Evolutionary conservation across 1,284 basidiomycete species (phyloP).

Genomic region (Malassezia obtusa): DNA sequence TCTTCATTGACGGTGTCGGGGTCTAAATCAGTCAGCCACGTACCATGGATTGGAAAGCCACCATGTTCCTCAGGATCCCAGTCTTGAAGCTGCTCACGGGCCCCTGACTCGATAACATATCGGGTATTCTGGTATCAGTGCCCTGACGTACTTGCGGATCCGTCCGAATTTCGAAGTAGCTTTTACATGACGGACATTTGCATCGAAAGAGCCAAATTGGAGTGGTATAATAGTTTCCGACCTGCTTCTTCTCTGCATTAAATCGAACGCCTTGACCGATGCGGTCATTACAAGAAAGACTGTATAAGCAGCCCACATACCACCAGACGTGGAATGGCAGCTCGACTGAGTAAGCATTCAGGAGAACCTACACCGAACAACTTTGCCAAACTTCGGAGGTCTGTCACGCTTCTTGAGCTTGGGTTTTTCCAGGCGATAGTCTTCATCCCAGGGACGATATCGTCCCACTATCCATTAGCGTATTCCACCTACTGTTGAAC

Average conservation of each 20-base stretch:
- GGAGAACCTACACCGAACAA: slow-evolving; percentile 56
- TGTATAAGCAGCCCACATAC: slow-evolving; percentile 34
- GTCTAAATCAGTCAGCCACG: slow-evolving; percentile 21
- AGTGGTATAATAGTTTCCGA: slow-evolving; percentile 88
- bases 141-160: slow-evolving; percentile 65
- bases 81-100: slow-evolving; percentile 78
- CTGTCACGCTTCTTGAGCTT: slow-evolving; percentile 72
- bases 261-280: slow-evolving; percentile 56
- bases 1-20: slow-evolving; percentile 50
- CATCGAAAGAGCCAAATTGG: slow-evolving; percentile 89
- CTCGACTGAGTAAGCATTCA: slow-evolving; percentile 34
- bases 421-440: slow-evolving; percentile 19
- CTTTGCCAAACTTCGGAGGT: slow-evolving; percentile 71
- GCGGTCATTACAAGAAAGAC: slow-evolving; percentile 18
- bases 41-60: slow-evolving; percentile 76
- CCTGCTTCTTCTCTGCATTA: slow-evolving; percentile 94
- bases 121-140: slow-evolving; percentile 65
- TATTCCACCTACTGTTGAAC: slow-evolving; percentile 24
- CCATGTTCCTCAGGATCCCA: slow-evolving; percentile 95
- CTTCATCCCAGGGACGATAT: slow-evolving; percentile 28
- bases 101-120: slow-evolving; percentile 84
- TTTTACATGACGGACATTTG: slow-evolving; percentile 87
- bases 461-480: slow-evolving; percentile 26
- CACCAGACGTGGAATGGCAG: slow-evolving; percentile 98
- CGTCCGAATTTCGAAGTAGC: slow-evolving; percentile 92